Conservation (phyloP, 2,329 filamentous ascomycete genomes). For the Biscogniauxia marginata region DNA sequence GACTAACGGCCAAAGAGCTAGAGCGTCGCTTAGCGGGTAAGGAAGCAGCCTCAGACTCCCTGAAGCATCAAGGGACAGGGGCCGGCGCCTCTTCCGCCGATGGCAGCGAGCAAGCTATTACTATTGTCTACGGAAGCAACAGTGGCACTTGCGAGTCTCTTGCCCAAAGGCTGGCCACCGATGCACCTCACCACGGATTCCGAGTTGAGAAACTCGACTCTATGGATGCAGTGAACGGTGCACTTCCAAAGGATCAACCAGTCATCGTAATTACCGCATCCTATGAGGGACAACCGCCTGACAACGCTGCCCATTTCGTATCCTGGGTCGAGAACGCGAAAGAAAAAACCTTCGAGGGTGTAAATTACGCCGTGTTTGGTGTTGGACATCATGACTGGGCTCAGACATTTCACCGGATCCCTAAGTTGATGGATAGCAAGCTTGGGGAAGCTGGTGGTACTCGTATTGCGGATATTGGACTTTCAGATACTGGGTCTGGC, state of each 20-base stretch:
- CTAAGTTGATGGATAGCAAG: conserved; percentile 49
- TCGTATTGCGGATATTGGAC: conserved; percentile 45
- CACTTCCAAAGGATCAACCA: conserved; percentile 58
- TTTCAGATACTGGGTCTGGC: conserved; percentile 51
- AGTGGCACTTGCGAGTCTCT: conserved; percentile 72
- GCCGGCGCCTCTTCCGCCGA: conserved; percentile 1
- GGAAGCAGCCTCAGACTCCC: conserved; percentile 7
- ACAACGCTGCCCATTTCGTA: conserved; percentile 69
- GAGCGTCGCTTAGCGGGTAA: conserved; percentile 44
- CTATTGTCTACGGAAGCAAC: conserved; percentile 73
- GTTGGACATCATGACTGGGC: conserved; percentile 55
- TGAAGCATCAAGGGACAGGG: conserved; percentile 8
- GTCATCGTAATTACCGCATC: conserved; percentile 67
- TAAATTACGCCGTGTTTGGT: conserved; percentile 68
- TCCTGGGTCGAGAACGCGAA: conserved; percentile 60
- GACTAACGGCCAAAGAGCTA: conserved; percentile 44
- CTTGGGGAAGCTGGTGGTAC: conserved; percentile 47
- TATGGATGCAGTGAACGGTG: conserved; percentile 61
- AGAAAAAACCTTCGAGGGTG: conserved; percentile 50
- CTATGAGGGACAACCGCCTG: conserved; percentile 72
- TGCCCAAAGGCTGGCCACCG: conserved; percentile 59
- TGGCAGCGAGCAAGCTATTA: conserved; percentile 45
- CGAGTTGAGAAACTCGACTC: conserved; percentile 49
- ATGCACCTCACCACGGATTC: conserved; percentile 61
- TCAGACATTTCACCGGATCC: conserved; percentile 56